These are phyloP conservation scores for Scytalidium lignicola DNA, from an alignment of 2,329 filamentous ascomycete species.

Conservation along the genomic window DNA sequence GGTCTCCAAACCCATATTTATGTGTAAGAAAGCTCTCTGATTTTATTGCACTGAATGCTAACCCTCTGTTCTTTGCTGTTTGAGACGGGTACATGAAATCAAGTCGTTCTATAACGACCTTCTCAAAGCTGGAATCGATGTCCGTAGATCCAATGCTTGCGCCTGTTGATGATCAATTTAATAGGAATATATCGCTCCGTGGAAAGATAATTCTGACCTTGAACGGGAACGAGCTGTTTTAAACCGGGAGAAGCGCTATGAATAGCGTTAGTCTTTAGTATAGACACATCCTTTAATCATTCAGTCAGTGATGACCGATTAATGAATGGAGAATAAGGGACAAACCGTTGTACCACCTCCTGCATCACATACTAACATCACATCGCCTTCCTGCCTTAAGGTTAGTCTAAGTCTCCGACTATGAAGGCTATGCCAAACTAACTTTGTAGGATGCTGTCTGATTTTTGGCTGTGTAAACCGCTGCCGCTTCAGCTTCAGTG, in stretches of 20 bases:
- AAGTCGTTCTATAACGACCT: slow-evolving; percentile 27
- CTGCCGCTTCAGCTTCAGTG: slow-evolving; percentile 49
- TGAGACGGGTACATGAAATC: slow-evolving; percentile 20
- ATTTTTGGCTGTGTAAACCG: slow-evolving; percentile 39
- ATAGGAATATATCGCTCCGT: too few species aligned
- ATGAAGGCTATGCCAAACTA: neutral
- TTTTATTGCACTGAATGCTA: too few species aligned
- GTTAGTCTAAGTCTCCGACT: neutral
- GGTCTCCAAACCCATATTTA: slow-evolving; percentile 26
- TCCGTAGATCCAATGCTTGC: slow-evolving; percentile 30
- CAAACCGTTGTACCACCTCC: slow-evolving; percentile 40
- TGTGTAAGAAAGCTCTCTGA: too few species aligned
- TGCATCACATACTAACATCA: slow-evolving; percentile 44
- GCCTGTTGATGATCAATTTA: slow-evolving; percentile 2
- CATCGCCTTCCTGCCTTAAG: slow-evolving; percentile 24
- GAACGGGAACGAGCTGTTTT: slow-evolving; percentile 14
- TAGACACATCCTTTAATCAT: slow-evolving; percentile 29
- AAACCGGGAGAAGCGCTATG: slow-evolving; percentile 22
- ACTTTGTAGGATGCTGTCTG: slow-evolving; percentile 18
- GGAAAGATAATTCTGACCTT: slow-evolving; percentile 12
- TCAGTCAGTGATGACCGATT: slow-evolving; percentile 3
- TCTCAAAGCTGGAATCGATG: slow-evolving; percentile 35
- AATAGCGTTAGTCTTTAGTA: slow-evolving; percentile 29
- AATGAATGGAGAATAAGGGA: neutral
- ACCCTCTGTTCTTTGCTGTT: neutral